These are phyloP conservation scores for Haplographium delicatum DNA, from an alignment of 495 filamentous ascomycete genomes.

Conservation along the genomic window DNA sequence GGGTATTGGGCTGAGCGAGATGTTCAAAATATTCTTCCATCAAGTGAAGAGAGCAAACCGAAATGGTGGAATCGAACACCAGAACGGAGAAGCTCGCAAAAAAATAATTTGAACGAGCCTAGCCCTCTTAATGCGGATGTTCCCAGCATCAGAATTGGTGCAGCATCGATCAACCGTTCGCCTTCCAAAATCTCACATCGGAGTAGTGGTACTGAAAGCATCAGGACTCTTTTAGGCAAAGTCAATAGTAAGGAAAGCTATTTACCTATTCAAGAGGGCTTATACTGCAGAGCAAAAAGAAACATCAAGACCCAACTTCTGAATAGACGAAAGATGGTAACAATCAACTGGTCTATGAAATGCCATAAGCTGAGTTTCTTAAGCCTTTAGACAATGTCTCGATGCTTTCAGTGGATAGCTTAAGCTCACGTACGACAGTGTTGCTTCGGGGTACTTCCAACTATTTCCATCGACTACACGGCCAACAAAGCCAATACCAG, in stretches of 20 bases:
- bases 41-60: conserved; percentile 2
- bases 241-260: too few species aligned
- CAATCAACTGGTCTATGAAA: neutral
- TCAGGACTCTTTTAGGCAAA: neutral
- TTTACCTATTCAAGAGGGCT: conserved; percentile 8
- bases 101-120: too few species aligned
- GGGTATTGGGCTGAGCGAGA: conserved; percentile 52
- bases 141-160: conserved; percentile 1
- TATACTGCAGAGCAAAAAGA: conserved; percentile 19
- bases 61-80: conserved; percentile 27
- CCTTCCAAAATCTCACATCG: too few species aligned
- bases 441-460: conserved; percentile 17
- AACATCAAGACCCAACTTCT: conserved; percentile 3
- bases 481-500: neutral
- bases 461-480: conserved; percentile 15
- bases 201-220: neutral
- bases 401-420: neutral
- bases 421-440: conserved; percentile 18
- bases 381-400: conserved; percentile 2
- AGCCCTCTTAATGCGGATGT: neutral
- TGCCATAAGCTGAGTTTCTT: conserved; percentile 2
- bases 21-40: neutral
- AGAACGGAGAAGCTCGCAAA: neutral
- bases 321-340: conserved; percentile 9
- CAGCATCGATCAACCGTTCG: too few species aligned